Conservation (phyloP, 495 filamentous ascomycete genomes). For the Cercophora samala region DNA sequence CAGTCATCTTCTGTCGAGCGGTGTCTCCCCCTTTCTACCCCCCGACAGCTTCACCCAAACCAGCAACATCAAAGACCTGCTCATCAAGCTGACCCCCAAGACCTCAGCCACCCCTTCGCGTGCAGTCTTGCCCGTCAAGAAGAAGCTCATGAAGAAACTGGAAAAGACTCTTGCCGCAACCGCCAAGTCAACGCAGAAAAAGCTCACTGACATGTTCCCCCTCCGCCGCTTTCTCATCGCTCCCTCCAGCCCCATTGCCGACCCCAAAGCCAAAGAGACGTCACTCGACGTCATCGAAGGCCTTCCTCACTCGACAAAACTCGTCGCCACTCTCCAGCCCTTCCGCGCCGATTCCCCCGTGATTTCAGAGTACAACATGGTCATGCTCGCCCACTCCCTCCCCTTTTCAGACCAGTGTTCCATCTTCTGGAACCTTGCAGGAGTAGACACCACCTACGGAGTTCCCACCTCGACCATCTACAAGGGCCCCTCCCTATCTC, state of each 20-base stretch:
- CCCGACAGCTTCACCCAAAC: constrained; percentile 1
- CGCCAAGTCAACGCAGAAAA: constrained; percentile 19
- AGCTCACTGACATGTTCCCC: constrained; percentile 22
- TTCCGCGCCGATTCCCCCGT: constrained; percentile 2
- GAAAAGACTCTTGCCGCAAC: constrained; percentile 14
- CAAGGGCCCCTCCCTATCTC: neutral
- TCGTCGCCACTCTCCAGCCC: constrained; percentile 18
- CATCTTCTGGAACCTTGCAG: constrained; percentile 30
- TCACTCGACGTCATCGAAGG: constrained; percentile 23
- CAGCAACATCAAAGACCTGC: constrained; percentile 12
- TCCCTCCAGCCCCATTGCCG: constrained; percentile 1
- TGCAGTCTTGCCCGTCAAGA: constrained; percentile 16
- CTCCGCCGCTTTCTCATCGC: constrained; percentile 22
- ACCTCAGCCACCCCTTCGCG: neutral
- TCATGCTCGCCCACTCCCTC: constrained; percentile 20
- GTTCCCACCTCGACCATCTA: neutral
- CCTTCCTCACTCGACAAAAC: constrained; percentile 20
- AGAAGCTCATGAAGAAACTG: constrained; percentile 12
- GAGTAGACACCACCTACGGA: neutral
- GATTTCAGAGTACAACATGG: constrained; percentile 24
- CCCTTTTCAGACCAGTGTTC: constrained; percentile 23
- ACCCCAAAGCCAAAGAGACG: constrained; percentile 9
- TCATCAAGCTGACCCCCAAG: constrained; percentile 9
- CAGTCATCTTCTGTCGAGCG: constrained; percentile 12
- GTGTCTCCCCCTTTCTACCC: constrained; percentile 3